A percentile compares a stretch with the other conserved stretches of the same genome.
phyloP scores from a whole-genome alignment of 1,284 basidiomycete genomes.

The Stygiomarasmius scandens region DNA sequence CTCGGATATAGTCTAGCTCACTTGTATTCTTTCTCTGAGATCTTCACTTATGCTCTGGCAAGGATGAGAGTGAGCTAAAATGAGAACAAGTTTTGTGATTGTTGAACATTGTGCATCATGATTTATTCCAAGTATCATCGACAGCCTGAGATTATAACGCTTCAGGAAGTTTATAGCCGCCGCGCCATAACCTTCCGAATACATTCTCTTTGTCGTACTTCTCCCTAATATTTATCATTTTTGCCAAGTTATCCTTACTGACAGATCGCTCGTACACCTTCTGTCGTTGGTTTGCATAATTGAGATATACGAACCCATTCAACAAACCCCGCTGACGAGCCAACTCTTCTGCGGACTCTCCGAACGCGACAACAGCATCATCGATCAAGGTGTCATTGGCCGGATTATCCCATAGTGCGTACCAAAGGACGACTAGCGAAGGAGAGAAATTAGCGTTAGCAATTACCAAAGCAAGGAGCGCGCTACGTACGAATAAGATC shows the following conservation, averaged over 20 bases:
- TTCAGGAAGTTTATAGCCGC: conserved; percentile 14
- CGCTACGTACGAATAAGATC: conserved; percentile 1
- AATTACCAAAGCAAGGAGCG: not conserved
- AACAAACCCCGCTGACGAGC: conserved; percentile 1
- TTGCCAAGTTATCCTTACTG: not conserved
- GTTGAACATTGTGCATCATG: too few relatives aligned
- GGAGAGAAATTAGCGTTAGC: too few relatives aligned
- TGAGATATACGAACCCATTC: conserved; percentile 11
- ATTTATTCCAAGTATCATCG: too few relatives aligned
- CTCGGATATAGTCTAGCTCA: too few relatives aligned
- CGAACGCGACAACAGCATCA: not conserved
- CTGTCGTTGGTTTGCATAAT: conserved; percentile 12
- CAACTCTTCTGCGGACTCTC: not conserved
- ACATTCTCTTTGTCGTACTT: conserved; percentile 9
- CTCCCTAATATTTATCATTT: conserved; percentile 1
- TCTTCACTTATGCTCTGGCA: too few relatives aligned
- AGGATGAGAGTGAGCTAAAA: too few relatives aligned
- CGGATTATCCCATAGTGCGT: not conserved
- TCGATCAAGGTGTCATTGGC: not conserved
- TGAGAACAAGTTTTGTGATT: too few relatives aligned
- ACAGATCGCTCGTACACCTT: not conserved
- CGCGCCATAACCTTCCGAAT: conserved; percentile 7
- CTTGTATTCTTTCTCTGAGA: too few relatives aligned
- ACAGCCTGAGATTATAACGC: too few relatives aligned
- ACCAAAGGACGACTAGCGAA: too few relatives aligned